Base-by-base conservation (phyloP, 2,329 filamentous ascomycete species). In the Shiraia bambusicola region DNA sequence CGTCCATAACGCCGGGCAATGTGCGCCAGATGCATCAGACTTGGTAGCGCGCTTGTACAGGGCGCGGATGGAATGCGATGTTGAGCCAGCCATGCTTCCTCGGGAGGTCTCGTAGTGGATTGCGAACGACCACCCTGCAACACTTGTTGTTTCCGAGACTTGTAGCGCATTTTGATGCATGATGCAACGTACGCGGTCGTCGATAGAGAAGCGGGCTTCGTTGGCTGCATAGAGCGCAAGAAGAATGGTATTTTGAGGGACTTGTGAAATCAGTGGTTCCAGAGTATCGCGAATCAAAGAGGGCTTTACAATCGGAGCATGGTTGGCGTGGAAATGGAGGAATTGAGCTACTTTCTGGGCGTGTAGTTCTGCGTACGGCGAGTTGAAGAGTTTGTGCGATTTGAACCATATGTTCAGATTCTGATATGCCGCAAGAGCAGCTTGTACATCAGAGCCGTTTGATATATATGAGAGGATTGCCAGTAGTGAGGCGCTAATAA, bases 181-280 rank as follows among this genome's bases (percentile, higher is more conserved):
- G 7, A 87, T 69, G 5, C 78, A 74, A n/a, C 87, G 82, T 14
- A 94, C 80, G 13, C 88, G 85, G 54, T 94, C 87, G 47, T 89
- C 80, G 39, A 93, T 77, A 16, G 84, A 79, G 30, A 88, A 80
- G 6, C 84, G 80, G 2, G 81, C 76, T 61, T 92, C 84, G 48
- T 87, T 83, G 74, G 84, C 87, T n/a, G 83, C 78, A 50, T 86
- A 86, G 0, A 93, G 70, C 1, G 79, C 74, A 1, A 94, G 76
- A 47, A 96, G 84, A 5, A 88, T 75, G 1, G 82, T 87, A 69
- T 95, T 96, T 34, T 75, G 74, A 0, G 90, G 88, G 62, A 90
- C 95, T 6, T 71, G 62, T 0, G 58, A 55, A 15, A 93, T 72
- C 47, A 84, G 86, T 2, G 74, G 69, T 4, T 73, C 69, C 1